Evolutionary conservation across 2,329 filamentous ascomycete species (phyloP), one percentile per base, ranked within the genome.

Genomic region (Phialocephala subalpina): DNA sequence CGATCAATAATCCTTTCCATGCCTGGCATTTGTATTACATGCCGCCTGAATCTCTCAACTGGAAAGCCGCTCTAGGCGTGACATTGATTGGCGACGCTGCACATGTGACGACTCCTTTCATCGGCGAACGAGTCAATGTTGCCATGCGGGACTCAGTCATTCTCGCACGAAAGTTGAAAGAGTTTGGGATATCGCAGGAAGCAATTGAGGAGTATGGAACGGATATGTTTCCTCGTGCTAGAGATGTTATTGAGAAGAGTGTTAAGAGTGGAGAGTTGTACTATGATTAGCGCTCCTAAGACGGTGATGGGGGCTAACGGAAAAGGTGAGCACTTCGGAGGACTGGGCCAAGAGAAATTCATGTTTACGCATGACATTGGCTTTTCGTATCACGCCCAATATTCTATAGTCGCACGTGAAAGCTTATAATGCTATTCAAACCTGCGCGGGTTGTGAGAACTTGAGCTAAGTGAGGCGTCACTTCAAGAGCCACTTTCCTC

Each of bases 41-140:
- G 45, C 45, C 45, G 7, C 45, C 45, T 8, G 45, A 49, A 7
- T 8, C 45, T n/a, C 45, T 49, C 8, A 20, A 8, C 7, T 49
- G 45, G 45, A 49, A 49, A 25, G 18, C 45, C 8, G 45, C 45
- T 20, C 6, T 8, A 25, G 45, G 45, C 7, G 45, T 49, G n/a
- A 49, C 45, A 49, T 18, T 49, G 45, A 49, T 49, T 49, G 45
- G 45, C 45, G 45, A 49, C 45, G 45, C 45, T 20, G 45, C 45
- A 49, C 45, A 49, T 49, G 45, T 49, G 16, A 49, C 45, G 8
- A 49, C 45, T n/a, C 45, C 45, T 49, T 49, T 49, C 45, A 49
- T 49, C 16, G 45, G 45, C 45, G 45, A 49, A 20, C 7, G 45
- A 8, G 45, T 20, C n/a, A 49, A 49, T 49, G 8, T 49, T n/a